These are phyloP conservation scores for Candida endomychidarum DNA, from an alignment of 805 yeast species.

Conservation along the genomic window DNA sequence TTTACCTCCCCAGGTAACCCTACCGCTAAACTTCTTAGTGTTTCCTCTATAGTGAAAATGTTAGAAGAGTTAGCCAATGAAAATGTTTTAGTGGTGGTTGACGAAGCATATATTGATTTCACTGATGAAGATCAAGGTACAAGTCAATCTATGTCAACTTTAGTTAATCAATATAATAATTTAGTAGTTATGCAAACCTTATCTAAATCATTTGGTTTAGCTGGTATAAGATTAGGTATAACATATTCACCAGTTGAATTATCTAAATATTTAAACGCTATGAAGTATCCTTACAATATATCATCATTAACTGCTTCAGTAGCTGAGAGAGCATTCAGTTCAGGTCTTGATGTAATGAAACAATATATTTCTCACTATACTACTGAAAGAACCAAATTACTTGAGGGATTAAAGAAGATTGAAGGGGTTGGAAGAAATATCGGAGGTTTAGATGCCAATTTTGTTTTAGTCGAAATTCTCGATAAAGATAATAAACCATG, in stretches of 20 bases:
- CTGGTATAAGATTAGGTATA: slow-evolving; percentile 89
- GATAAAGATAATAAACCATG: slow-evolving; percentile 63
- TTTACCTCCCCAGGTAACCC: slow-evolving; percentile 98
- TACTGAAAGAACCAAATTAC: slow-evolving; percentile 54
- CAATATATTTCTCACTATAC: slow-evolving; percentile 48
- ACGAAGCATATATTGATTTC: slow-evolving; percentile 95
- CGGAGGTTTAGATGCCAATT: slow-evolving; percentile 88
- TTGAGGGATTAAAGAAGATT: slow-evolving; percentile 53
- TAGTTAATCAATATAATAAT: slow-evolving; percentile 80
- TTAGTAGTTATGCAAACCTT: slow-evolving; percentile 87
- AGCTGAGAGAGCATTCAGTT: slow-evolving; percentile 69
- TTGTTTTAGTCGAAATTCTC: slow-evolving; percentile 70
- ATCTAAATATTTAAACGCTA: slow-evolving; percentile 70
- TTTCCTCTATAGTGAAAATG: slow-evolving; percentile 31
- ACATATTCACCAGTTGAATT: slow-evolving; percentile 64
- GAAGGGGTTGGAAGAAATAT: slow-evolving; percentile 69
- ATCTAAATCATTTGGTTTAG: slow-evolving; percentile 94
- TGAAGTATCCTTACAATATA: slow-evolving; percentile 96
- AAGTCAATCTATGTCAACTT: slow-evolving; percentile 59
- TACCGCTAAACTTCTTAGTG: slow-evolving; percentile 66
- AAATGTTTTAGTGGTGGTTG: slow-evolving; percentile 82
- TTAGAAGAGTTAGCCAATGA: slow-evolving; percentile 53
- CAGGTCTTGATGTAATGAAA: slow-evolving; percentile 60
- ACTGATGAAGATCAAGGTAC: slow-evolving; percentile 19
- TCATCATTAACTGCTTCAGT: slow-evolving; percentile 75